Percentiles rank a stretch among this genome's conserved stretches.
Evolutionary conservation across 495 filamentous ascomycete genomes (phyloP).

Genomic region (Tuber calosporum): DNA sequence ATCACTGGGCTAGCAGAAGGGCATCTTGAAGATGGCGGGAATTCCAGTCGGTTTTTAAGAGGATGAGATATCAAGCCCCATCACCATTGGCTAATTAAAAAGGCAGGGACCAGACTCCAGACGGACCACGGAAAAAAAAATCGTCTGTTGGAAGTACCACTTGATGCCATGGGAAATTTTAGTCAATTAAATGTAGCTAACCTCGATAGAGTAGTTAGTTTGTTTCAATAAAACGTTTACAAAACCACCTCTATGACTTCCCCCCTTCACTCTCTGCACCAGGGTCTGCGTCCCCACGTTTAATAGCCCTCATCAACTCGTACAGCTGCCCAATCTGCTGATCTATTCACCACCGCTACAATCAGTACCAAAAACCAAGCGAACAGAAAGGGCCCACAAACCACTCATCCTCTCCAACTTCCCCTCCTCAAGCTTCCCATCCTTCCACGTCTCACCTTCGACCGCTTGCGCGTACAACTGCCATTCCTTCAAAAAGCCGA

Average conservation of each 20-base stretch:
- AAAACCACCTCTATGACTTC: not conserved
- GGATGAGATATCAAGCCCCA: not conserved
- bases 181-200: not conserved
- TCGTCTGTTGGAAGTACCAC: not conserved
- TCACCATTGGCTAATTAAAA: not conserved
- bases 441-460: slow-evolving; percentile 76
- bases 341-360: slow-evolving; percentile 49
- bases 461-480: slow-evolving; percentile 86
- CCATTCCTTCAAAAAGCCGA: slow-evolving; percentile 95
- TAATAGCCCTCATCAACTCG: slow-evolving; percentile 82
- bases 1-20: not conserved
- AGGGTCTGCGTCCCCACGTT: not conserved
- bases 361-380: slow-evolving; percentile 10
- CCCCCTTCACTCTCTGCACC: not conserved
- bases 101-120: not conserved
- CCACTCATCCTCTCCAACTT: slow-evolving; percentile 94
- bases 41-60: not conserved
- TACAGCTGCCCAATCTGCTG: slow-evolving; percentile 90
- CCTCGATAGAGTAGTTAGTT: not conserved
- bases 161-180: not conserved
- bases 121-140: not conserved
- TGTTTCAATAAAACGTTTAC: not conserved
- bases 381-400: slow-evolving; percentile 45
- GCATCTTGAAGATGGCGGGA: not conserved
- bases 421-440: slow-evolving; percentile 63